These are phyloP conservation scores for Cynara cardunculus DNA, from an alignment of 129 eudicot genomes.

Conservation along the genomic window DNA sequence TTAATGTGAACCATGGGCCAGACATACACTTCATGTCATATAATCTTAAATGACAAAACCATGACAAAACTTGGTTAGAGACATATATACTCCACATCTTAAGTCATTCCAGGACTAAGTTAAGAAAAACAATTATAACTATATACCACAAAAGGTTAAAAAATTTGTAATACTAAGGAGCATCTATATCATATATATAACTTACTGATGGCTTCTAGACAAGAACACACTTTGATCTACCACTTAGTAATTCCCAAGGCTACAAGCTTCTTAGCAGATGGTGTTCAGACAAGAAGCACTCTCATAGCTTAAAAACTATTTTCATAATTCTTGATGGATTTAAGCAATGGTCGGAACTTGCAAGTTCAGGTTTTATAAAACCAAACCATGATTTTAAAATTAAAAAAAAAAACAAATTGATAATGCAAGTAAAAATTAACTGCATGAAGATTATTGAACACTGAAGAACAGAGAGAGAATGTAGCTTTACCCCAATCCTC, in stretches of 20 bases:
- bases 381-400: background rate
- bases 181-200: background rate
- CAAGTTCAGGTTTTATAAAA: slow-evolving; percentile 1
- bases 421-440: background rate
- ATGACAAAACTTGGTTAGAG: no score
- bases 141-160: no score
- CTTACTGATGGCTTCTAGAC: background rate
- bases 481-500: slow-evolving; percentile 68
- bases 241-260: background rate
- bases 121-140: background rate
- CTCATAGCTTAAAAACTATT: background rate
- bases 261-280: background rate
- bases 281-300: background rate
- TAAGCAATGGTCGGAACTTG: background rate
- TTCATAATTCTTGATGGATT: background rate
- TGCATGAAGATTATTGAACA: background rate
- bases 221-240: background rate
- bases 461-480: background rate
- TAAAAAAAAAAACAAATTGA: background rate
- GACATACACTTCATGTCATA: no score
- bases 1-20: no score
- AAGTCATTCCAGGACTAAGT: no score
- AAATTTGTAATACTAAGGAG: background rate
- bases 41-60: no score
- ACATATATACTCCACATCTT: no score